A percentile compares a stretch with the other conserved stretches of the same genome.
phyloP scores from a whole-genome alignment of 2,329 filamentous ascomycete genomes.

The Colletotrichum limetticola region DNA sequence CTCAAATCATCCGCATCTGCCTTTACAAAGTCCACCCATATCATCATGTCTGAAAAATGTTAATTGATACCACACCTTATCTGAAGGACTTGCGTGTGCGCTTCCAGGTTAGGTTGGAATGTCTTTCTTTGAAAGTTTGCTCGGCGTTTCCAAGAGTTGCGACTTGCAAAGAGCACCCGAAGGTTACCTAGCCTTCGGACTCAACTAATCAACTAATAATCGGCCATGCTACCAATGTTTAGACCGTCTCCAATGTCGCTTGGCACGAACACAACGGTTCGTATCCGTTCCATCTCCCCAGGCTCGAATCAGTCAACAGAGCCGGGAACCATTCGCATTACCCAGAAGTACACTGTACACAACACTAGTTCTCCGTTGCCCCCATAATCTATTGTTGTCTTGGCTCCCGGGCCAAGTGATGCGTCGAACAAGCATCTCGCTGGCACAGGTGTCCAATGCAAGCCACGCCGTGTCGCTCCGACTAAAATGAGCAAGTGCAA shows the following conservation, averaged over 20 bases:
- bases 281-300: not conserved
- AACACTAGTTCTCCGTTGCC: not conserved
- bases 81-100: not conserved
- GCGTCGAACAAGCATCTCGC: slow-evolving; percentile 28
- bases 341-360: not conserved
- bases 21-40: not conserved
- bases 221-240: not conserved
- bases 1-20: not conserved
- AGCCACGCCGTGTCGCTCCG: slow-evolving; percentile 12
- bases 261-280: not conserved
- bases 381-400: slow-evolving; percentile 8
- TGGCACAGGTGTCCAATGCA: slow-evolving; percentile 23
- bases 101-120: not conserved
- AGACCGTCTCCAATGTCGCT: not conserved
- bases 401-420: slow-evolving; percentile 3
- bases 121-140: slow-evolving; percentile 13
- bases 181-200: not conserved
- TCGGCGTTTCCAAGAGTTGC: not conserved
- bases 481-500: slow-evolving; percentile 11
- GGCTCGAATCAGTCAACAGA: slow-evolving; percentile 22
- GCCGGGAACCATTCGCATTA: slow-evolving; percentile 5
- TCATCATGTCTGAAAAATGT: not conserved
- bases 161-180: slow-evolving; percentile 2
- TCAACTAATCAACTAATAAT: not conserved
- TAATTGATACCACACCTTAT: not conserved